Conservation (phyloP, 2,329 filamentous ascomycete species). For the Xylariales sp. region DNA sequence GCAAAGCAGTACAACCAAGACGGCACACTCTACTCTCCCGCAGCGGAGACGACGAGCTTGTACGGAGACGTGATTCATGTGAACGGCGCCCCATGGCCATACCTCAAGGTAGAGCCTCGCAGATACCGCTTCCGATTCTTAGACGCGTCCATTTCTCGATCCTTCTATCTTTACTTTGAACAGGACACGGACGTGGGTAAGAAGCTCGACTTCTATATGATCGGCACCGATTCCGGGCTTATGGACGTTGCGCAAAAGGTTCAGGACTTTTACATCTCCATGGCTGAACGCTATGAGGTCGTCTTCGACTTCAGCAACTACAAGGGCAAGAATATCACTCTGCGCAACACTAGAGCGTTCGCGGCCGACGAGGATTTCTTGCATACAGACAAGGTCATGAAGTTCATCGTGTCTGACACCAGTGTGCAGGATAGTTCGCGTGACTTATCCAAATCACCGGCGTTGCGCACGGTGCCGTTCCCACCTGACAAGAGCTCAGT, state of each 20-base stretch:
- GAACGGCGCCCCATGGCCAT: slow-evolving; percentile 57
- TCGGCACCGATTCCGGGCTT: slow-evolving; percentile 50
- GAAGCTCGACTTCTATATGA: slow-evolving; percentile 43
- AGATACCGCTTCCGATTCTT: slow-evolving; percentile 57
- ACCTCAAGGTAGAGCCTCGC: slow-evolving; percentile 50
- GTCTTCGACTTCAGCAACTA: slow-evolving; percentile 49
- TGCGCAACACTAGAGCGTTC: slow-evolving; percentile 30
- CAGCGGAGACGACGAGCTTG: slow-evolving; percentile 39
- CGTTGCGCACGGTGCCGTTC: slow-evolving; percentile 32
- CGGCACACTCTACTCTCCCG: slow-evolving; percentile 43
- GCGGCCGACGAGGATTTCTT: slow-evolving; percentile 44
- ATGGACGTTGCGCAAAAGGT: slow-evolving; percentile 38
- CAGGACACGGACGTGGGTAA: slow-evolving; percentile 22
- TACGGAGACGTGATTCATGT: slow-evolving; percentile 55
- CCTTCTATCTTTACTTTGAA: slow-evolving; percentile 43
- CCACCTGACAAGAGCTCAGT: slow-evolving; percentile 30
- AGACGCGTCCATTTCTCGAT: slow-evolving; percentile 41
- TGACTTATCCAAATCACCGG: slow-evolving; percentile 29
- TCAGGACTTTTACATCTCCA: slow-evolving; percentile 39
- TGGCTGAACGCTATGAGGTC: slow-evolving; percentile 56
- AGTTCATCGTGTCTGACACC: slow-evolving; percentile 40
- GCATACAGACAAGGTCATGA: slow-evolving; percentile 48
- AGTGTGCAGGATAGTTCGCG: slow-evolving; percentile 30
- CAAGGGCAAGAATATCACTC: slow-evolving; percentile 41
- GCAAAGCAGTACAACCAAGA: slow-evolving; percentile 48